Evolutionary conservation across 202 grass and related monocot genomes (phyloP), one percentile per base, ranked within the genome.

Genomic region (Saccharum hybrid): DNA sequence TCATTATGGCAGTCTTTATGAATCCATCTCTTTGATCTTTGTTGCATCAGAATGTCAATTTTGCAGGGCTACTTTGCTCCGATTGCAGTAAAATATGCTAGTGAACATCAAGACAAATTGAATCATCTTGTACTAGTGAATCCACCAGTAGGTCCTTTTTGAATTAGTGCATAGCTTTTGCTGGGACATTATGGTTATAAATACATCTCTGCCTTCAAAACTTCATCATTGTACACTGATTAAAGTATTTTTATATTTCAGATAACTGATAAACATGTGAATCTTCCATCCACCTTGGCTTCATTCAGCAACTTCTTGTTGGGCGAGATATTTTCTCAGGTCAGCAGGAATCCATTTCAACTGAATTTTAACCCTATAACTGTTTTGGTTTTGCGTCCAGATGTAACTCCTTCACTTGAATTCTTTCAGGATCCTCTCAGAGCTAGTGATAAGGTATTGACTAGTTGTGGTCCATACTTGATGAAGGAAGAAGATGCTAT

Each of bases 401-500:
- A 68, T 51, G 19, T 60, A 71, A 63, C 38, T 65, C 43, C 9
- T 74, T 71, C 57, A 14, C 37, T 38, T 72, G 26, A 72, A 76
- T 54, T 71, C 41, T 81, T 66, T 76, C 75, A 98, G 95, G 95
- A 98, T 88, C 95, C 95, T 61, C 90, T 98, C 11, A 90, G 92
- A 87, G 95, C 95, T 80, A 98, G 95, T 81, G 95, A 98, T 88
- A 98, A 95, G 71, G 83, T 89, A 75, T 88, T 98, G 80, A 85
- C 79, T 28, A 95, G 92, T 81, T 78, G 86, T 78, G 95, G 95
- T 16, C 92, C 95, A 81, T 98, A 95, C 77, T 88, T 90, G 82
- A 98, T 98, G 92, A 93, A 93, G 81, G 95, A 98, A 81, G 92
- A 98, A 87, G 87, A 93, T 73, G 90, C 95, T 22, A 98, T 93